Evolutionary conservation across 2,329 filamentous ascomycete species (phyloP).

Genomic region (Ceratocystis cacaofunesta): DNA sequence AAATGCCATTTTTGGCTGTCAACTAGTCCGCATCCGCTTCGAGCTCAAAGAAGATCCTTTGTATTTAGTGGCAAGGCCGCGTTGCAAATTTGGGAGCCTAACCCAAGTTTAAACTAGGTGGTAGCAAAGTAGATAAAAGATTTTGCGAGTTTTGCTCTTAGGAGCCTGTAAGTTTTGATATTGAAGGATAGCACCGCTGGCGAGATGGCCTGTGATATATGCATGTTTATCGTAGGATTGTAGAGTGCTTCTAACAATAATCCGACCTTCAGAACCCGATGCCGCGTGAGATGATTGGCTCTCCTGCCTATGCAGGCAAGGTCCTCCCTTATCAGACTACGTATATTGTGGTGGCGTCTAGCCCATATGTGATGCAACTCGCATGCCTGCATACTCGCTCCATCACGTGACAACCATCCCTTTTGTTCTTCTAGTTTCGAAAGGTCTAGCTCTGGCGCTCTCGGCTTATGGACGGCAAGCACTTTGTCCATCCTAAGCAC

Average conservation of each 20-base stretch:
- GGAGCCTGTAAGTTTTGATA: too few relatives aligned
- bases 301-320: neutral
- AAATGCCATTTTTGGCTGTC: neutral
- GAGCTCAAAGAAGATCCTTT: neutral
- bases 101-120: neutral
- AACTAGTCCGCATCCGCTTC: neutral
- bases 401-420: neutral
- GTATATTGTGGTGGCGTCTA: neutral
- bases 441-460: neutral
- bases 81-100: neutral
- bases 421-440: neutral
- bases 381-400: neutral
- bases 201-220: too few relatives aligned
- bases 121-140: neutral
- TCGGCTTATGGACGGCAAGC: neutral
- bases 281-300: neutral
- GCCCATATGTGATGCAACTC: neutral
- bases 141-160: too few relatives aligned
- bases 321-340: neutral
- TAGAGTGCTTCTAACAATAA: too few relatives aligned
- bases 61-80: neutral
- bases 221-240: too few relatives aligned
- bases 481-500: neutral
- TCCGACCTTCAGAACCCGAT: too few relatives aligned
- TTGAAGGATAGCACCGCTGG: too few relatives aligned